A percentile compares a stretch with the other conserved stretches of the same genome.
Evolutionary conservation across 768 basidiomycete genomes (phyloP).

Genomic region (Termitomyces eurrhizus): DNA sequence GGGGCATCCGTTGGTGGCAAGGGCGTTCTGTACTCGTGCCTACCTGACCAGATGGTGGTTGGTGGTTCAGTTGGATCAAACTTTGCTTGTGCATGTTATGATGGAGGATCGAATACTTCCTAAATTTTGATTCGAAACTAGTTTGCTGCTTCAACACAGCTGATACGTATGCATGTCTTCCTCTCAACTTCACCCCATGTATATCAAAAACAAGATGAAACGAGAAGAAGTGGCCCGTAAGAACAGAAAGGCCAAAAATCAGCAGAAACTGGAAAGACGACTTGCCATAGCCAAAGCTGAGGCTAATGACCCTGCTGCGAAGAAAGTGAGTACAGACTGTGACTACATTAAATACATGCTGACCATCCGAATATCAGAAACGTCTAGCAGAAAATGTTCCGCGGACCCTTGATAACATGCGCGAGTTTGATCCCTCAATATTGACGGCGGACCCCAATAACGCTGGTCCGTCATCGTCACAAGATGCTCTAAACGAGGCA

Average conservation of each 20-base stretch:
- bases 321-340: slow-evolving; percentile 53
- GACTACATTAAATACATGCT: neutral
- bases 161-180: slow-evolving; percentile 42
- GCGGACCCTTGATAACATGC: slow-evolving; percentile 88
- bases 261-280: slow-evolving; percentile 77
- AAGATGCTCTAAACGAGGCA: slow-evolving; percentile 49
- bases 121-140: neutral
- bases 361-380: slow-evolving; percentile 45
- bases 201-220: slow-evolving; percentile 87
- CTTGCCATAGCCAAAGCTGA: slow-evolving; percentile 78
- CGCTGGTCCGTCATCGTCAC: slow-evolving; percentile 29
- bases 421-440: slow-evolving; percentile 76
- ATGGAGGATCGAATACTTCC: neutral
- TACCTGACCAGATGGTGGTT: no score
- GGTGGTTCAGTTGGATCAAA: neutral
- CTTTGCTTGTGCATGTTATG: slow-evolving; percentile 10
- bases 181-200: slow-evolving; percentile 54
- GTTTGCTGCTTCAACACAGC: neutral
- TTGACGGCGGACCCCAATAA: slow-evolving; percentile 49
- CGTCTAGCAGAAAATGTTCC: slow-evolving; percentile 84
- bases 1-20: no score
- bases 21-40: no score
- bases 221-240: slow-evolving; percentile 74
- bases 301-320: slow-evolving; percentile 67
- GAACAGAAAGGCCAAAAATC: slow-evolving; percentile 71